Evolutionary conservation across 2,329 filamentous ascomycete genomes (phyloP), one percentile per base, ranked within the genome.

Genomic region (Meredithiella fracta): DNA sequence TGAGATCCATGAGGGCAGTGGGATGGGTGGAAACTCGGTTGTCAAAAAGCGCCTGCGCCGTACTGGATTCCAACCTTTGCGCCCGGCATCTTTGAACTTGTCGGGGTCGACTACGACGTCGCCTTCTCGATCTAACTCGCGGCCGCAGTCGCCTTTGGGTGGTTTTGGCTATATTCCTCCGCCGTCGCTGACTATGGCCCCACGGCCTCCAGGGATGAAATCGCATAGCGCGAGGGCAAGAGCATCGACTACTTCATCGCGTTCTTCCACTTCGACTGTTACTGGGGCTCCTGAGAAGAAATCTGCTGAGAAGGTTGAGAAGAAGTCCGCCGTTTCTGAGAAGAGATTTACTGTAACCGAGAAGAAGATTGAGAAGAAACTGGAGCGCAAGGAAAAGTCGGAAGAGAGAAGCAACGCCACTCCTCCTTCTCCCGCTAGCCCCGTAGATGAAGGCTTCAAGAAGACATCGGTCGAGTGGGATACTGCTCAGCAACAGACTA

Each of bases 391-490:
- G 31, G 34, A 52, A n/a, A 38, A 37, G 15, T 7, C 8, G 40
- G 50, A 52, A 23, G 31, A 37, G 17, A 52, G 34, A 17, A 15
- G 31, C 17, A 29, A 15, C n/a, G 31, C 11, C 9, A 26, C 51
- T 11, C 31, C 65, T 9, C 62, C 65, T n/a, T 76, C 75, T 8
- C 71, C 74, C 3, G 69, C 70, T 29, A 69, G 64, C 37, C 72
- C 72, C 14, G 29, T 34, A 11, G 65, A 71, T 15, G 76, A 77
- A 54, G 79, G 77, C 0, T 78, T 80, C 59, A 74, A 77, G 62
- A 77, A 72, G 56, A 68, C 72, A 3, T 49, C 53, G n/a, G 44
- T 51, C 38, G 53, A 50, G 34, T 55, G 44, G 44, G 44, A 55
- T 49, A 31, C 34, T 53, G 17, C 20, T 11, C 17, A 38, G 11